A percentile compares a stretch with the other conserved stretches of the same genome.
These are phyloP conservation scores for Isabelozyma rhagii DNA, from an alignment of 805 yeast species.

Conservation along the genomic window DNA sequence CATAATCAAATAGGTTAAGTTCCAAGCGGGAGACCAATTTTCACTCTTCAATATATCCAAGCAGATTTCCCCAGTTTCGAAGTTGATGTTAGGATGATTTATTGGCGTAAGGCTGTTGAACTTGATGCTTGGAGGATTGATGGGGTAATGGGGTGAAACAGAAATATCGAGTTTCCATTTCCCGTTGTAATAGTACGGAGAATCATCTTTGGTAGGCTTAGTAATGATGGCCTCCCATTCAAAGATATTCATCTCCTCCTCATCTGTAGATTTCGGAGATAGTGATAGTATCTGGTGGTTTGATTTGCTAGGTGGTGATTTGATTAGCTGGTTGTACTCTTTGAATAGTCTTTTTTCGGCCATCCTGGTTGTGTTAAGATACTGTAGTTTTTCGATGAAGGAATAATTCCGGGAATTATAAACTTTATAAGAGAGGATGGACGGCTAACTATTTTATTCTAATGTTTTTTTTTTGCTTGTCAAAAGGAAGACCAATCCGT, in stretches of 20 bases:
- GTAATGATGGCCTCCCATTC: conserved; percentile 50
- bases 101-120: conserved; percentile 42
- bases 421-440: no score
- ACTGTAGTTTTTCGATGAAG: no score
- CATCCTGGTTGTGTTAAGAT: conserved; percentile 15
- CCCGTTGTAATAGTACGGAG: conserved; percentile 51
- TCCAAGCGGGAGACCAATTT: conserved; percentile 78
- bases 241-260: conserved; percentile 35
- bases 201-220: conserved; percentile 44
- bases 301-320: conserved; percentile 20
- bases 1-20: conserved; percentile 49
- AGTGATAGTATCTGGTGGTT: conserved; percentile 41
- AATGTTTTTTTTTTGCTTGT: no score
- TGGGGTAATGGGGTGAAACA: conserved; percentile 52
- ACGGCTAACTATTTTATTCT: no score
- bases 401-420: no score
- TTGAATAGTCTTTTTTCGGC: conserved; percentile 39
- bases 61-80: conserved; percentile 64
- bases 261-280: conserved; percentile 34
- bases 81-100: conserved; percentile 39
- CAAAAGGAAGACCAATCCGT: no score
- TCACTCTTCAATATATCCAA: conserved; percentile 56
- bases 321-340: conserved; percentile 32
- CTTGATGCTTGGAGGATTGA: conserved; percentile 52
- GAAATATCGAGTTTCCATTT: conserved; percentile 48